A percentile compares a stretch with the other conserved stretches of the same genome.
Evolutionary conservation across 1,284 basidiomycete species (phyloP).

Genomic region (Cutaneotrichosporon cyanovorans): DNA sequence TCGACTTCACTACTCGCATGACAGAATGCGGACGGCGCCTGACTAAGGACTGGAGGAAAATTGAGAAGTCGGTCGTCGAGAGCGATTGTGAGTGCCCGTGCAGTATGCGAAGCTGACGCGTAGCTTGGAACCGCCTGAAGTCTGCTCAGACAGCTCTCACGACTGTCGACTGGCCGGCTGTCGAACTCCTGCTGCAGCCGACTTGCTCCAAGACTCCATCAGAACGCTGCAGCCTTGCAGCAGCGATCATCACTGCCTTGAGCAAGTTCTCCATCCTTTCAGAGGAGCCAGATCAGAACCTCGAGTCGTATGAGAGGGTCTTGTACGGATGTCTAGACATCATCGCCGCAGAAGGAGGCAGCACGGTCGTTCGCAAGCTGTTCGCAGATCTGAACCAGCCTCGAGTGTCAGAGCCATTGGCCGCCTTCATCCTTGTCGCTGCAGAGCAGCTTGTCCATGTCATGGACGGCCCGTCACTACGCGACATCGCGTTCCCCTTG

Average conservation of each 20-base stretch:
- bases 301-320: constrained; percentile 24
- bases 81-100: too few relatives aligned
- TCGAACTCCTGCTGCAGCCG: constrained; percentile 17
- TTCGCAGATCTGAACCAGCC: constrained; percentile 3
- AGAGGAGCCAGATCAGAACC: constrained; percentile 9
- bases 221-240: constrained; percentile 9
- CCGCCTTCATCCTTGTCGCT: constrained; percentile 20
- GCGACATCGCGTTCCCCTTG: constrained; percentile 17
- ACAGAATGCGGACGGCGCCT: constrained; percentile 5
- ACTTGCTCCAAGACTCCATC: constrained; percentile 2
- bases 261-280: constrained; percentile 19
- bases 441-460: constrained; percentile 28
- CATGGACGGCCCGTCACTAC: constrained; percentile 18
- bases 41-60: constrained; percentile 3
- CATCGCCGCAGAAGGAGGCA: constrained; percentile 14
- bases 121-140: constrained; percentile 22
- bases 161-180: constrained; percentile 15
- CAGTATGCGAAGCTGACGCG: neutral
- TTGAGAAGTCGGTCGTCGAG: too few relatives aligned
- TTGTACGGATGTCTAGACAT: constrained; percentile 32
- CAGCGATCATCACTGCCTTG: constrained; percentile 18
- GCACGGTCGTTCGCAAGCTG: constrained; percentile 3
- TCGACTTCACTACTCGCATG: constrained; percentile 17
- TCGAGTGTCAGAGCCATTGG: constrained; percentile 8
- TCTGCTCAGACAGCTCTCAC: constrained; percentile 22